Conservation (phyloP, 225 moss, liverwort and hornwort species). For the Climacium dendroides region DNA sequence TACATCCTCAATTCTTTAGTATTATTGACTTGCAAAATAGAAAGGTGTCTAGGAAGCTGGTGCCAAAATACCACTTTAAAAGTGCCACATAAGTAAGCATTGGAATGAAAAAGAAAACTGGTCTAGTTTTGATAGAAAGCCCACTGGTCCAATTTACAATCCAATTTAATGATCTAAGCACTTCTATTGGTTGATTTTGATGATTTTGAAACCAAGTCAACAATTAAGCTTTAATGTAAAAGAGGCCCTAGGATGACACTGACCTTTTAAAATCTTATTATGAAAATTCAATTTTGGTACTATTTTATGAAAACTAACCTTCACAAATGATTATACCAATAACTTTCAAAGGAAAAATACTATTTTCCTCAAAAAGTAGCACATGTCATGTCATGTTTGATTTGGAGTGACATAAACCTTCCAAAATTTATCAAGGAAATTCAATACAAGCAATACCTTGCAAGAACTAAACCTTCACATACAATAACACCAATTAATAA, state of each 20-base stretch:
- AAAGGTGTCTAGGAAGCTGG: neutral
- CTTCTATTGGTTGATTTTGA: no score
- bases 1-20: neutral
- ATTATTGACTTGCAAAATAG: accelerated
- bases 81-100: neutral
- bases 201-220: accelerated
- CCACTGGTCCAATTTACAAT: accelerated
- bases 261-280: neutral
- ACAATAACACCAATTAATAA: neutral
- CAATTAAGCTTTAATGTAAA: neutral
- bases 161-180: neutral
- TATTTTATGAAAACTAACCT: accelerated
- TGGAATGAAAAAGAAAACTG: no score
- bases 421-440: no score
- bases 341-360: neutral
- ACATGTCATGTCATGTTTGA: neutral
- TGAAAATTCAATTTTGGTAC: neutral
- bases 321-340: accelerated
- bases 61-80: accelerated
- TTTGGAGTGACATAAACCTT: neutral
- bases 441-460: neutral
- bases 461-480: neutral
- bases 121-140: accelerated
- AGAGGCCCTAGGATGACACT: accelerated
- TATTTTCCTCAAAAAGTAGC: neutral